Evolutionary conservation across 2,329 filamentous ascomycete genomes (phyloP).

Genomic region (Pseudocercospora cruenta): DNA sequence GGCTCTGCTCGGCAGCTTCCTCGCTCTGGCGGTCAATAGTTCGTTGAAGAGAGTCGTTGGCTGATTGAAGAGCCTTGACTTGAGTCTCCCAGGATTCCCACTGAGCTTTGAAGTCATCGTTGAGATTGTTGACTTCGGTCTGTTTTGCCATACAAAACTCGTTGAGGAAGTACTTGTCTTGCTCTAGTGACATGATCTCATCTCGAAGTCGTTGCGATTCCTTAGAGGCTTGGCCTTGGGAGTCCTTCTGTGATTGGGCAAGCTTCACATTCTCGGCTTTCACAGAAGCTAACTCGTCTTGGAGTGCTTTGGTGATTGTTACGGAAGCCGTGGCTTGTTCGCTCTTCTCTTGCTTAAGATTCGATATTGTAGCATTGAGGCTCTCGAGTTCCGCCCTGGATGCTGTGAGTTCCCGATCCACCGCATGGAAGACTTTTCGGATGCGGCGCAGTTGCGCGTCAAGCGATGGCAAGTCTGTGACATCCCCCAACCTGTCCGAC

Average conservation of each 20-base stretch:
- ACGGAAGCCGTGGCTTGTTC: not conserved
- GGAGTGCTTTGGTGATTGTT: not conserved
- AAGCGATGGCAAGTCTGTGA: not conserved
- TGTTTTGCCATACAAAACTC: not conserved
- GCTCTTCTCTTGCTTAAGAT: not conserved
- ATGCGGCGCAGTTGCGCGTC: not conserved
- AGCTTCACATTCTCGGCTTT: not conserved
- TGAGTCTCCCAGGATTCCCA: not conserved
- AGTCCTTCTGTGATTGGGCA: not conserved
- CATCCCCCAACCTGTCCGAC: not conserved
- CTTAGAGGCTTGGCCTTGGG: not conserved
- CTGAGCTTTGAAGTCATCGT: not conserved
- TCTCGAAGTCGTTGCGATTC: not conserved
- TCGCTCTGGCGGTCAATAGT: not conserved
- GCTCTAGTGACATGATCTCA: not conserved
- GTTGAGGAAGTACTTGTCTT: not conserved
- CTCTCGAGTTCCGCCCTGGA: not conserved
- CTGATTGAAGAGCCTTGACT: not conserved
- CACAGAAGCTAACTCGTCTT: not conserved
- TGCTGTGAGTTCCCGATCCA: not conserved
- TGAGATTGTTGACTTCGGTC: not conserved
- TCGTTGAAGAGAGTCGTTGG: not conserved
- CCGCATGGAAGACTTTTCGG: not conserved
- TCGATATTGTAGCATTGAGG: not conserved
- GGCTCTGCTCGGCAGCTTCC: not conserved